These are phyloP conservation scores for Fistulifera pelliculosa DNA, from an alignment of 108 stramenopile species.

Conservation along the genomic window DNA sequence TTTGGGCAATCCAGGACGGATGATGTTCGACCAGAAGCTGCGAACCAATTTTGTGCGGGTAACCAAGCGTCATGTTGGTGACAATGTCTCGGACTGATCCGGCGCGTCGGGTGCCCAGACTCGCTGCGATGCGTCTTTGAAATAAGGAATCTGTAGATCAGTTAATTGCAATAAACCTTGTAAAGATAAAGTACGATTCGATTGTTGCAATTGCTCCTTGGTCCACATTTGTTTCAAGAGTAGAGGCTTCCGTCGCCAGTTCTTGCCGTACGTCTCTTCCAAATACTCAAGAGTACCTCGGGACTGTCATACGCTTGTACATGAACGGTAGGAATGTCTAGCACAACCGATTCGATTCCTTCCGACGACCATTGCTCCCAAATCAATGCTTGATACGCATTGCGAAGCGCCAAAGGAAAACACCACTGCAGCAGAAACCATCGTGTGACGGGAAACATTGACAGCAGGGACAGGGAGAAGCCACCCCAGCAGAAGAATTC, in stretches of 20 bases:
- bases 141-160: constrained; percentile 49
- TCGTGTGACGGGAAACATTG: no score
- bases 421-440: no score
- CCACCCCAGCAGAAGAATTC: no score
- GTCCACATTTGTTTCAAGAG: constrained; percentile 29
- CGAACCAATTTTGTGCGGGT: constrained; percentile 71
- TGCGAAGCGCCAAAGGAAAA: no score
- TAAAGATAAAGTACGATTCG: constrained; percentile 33
- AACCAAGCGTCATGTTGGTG: constrained; percentile 22
- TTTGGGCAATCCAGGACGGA: constrained; percentile 47
- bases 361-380: no score
- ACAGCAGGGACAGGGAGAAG: no score
- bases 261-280: constrained; percentile 18
- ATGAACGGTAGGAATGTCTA: no score
- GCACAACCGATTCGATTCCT: no score
- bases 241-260: constrained; percentile 37
- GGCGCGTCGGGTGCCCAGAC: constrained; percentile 50
- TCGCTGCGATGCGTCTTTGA: constrained; percentile 37
- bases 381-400: no score
- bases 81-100: constrained; percentile 24
- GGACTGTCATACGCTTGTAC: no score
- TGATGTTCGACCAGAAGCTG: constrained; percentile 46
- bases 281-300: constrained; percentile 3
- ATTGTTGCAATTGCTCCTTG: constrained; percentile 5
- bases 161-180: constrained; percentile 35